Conservation (phyloP, 257 asterid genomes). For the Solanum pinnatisectum region DNA sequence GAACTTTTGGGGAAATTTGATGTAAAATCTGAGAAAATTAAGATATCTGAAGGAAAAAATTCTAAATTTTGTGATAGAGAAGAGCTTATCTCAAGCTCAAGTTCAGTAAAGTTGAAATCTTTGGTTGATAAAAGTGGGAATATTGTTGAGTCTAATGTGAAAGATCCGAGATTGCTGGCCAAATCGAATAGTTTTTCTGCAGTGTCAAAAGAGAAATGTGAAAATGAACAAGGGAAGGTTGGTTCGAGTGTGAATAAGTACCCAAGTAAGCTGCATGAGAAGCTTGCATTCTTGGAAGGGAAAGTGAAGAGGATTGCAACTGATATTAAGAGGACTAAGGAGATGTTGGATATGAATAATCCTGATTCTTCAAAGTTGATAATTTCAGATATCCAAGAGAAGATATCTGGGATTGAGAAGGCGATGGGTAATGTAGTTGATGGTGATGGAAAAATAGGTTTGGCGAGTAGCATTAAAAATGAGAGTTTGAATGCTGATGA, state of each 20-base stretch:
- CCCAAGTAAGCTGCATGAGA: conserved; percentile 61
- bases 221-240: conserved; percentile 9
- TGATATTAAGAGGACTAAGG: conserved; percentile 69
- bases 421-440: conserved; percentile 45
- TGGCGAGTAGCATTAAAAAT: conserved; percentile 2
- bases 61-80: conserved; percentile 11
- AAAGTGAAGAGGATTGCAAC: conserved; percentile 74
- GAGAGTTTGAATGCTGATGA: conserved; percentile 4
- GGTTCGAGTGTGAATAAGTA: conserved; percentile 19
- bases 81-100: conserved; percentile 14
- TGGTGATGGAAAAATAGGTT: conserved; percentile 18
- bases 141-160: conserved; percentile 15
- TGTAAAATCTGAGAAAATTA: conserved; percentile 1
- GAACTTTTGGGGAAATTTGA: conserved; percentile 4
- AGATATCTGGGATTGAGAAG: conserved; percentile 73
- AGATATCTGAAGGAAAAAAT: conserved; percentile 1
- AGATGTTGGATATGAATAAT: conserved; percentile 53
- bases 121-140: conserved; percentile 5
- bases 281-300: conserved; percentile 76
- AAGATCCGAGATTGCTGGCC: conserved; percentile 21
- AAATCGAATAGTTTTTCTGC: conserved; percentile 16
- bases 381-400: conserved; percentile 57
- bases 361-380: conserved; percentile 60
- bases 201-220: conserved; percentile 18
- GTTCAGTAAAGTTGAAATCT: conserved; percentile 18